Base-by-base conservation (phyloP, 2,329 filamentous ascomycete species). In the Cordyceps tenuipes region DNA sequence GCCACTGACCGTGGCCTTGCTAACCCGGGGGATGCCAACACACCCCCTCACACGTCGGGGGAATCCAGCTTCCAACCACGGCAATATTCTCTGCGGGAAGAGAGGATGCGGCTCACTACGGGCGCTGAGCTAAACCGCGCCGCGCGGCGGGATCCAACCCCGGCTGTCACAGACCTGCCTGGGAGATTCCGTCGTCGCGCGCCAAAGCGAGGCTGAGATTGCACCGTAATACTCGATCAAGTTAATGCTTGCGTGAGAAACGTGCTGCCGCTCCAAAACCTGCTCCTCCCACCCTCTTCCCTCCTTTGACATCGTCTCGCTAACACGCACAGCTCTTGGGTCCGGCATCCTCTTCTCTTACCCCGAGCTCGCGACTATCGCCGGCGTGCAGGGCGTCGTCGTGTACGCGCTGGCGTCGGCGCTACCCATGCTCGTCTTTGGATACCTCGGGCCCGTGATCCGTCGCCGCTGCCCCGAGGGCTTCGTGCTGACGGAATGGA, bases 241-340 rank as follows among this genome's bases (percentile, higher is more conserved):
- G 90, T 90, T 93, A 94, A 93, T 91, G 88, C 90, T 94, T 94
- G 90, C 90, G 90, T 93, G 90, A 87, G 90, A 89, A 93, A 92
- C 82, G 90, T 93, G 89, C 88, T 92, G 89, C 89, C 89, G 89
- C 89, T 90, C 84, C 77, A 74, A 72, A 70, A 67, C 68, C 71
- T 69, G 34, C 67, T 65, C 61, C 63, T 66, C 66, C 59, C 59
- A 64, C 63, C 59, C 68, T 66, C 64, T n/a, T 31, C 21, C 53
- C 43, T 23, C 9, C 17, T 13, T 13, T 31, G 15, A 15, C 49
- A 5, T 50, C 21, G 36, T 64, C 57, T 8, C 62, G 74, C 78
- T 82, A 74, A 82, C 46, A 17, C n/a, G 73, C 70, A 67, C 73
- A 94, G 90, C 86, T 66, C 85, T 94, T 74, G 90, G 90, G 69